phyloP scores from a whole-genome alignment of 2,329 filamentous ascomycete genomes.

The Penicillium sp. region DNA sequence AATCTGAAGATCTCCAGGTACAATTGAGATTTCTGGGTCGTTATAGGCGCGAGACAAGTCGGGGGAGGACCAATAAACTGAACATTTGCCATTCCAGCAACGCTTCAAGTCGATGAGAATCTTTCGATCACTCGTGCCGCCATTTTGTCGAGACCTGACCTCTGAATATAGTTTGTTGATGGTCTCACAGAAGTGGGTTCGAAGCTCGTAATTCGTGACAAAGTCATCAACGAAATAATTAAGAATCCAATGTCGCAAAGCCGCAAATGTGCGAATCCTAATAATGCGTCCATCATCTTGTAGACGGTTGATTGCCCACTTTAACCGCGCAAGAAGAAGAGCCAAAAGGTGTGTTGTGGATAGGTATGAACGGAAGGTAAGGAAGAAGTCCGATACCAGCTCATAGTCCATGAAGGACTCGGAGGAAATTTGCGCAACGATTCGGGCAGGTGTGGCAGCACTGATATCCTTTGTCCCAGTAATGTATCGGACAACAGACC shows the following conservation, averaged over 20 bases:
- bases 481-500: constrained; percentile 78
- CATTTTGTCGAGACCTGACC: constrained; percentile 51
- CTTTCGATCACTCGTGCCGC: constrained; percentile 68
- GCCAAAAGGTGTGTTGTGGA: constrained; percentile 72
- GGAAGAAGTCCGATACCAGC: constrained; percentile 93
- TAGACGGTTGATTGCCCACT: constrained; percentile 77
- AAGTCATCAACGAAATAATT: constrained; percentile 99
- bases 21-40: constrained; percentile 64
- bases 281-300: constrained; percentile 90
- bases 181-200: constrained; percentile 73
- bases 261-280: constrained; percentile 93
- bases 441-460: constrained; percentile 83
- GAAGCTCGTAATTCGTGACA: constrained; percentile 69
- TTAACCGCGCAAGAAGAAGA: constrained; percentile 78
- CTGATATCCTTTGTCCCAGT: constrained; percentile 69
- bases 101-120: constrained; percentile 93
- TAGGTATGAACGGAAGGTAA: constrained; percentile 88
- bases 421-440: constrained; percentile 95
- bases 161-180: constrained; percentile 64
- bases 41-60: constrained; percentile 60
- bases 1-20: constrained; percentile 69
- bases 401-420: constrained; percentile 96
- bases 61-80: constrained; percentile 79
- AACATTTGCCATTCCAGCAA: constrained; percentile 91
- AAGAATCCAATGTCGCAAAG: constrained; percentile 91